Evolutionary conservation across 495 filamentous ascomycete genomes (phyloP).

Genomic region (Penicillium angulare): DNA sequence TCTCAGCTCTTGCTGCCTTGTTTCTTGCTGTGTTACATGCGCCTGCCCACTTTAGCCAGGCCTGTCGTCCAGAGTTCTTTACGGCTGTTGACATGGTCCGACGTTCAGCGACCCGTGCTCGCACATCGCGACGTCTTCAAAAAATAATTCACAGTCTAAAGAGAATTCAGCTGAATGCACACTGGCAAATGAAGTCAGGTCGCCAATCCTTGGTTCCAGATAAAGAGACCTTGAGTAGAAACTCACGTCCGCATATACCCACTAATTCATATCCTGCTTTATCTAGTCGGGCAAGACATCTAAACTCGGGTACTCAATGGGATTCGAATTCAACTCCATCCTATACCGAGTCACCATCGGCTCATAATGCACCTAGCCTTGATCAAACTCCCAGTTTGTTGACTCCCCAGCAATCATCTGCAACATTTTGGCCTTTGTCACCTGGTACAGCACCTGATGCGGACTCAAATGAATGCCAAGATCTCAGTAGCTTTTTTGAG

Average conservation of each 20-base stretch:
- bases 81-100: constrained; percentile 77
- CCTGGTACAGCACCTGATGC: constrained; percentile 8
- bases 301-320: background rate
- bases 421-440: constrained; percentile 23
- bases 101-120: constrained; percentile 46
- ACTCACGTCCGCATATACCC: background rate
- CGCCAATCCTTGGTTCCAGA: background rate
- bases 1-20: constrained; percentile 72
- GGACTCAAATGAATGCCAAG: constrained; percentile 32
- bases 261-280: background rate
- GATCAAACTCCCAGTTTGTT: constrained; percentile 9
- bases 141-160: constrained; percentile 43
- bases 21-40: constrained; percentile 79
- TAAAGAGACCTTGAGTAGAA: background rate
- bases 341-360: constrained; percentile 5
- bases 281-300: background rate
- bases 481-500: constrained; percentile 46
- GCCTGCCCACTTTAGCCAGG: constrained; percentile 64
- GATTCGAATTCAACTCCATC: constrained; percentile 5
- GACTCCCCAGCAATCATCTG: constrained; percentile 16
- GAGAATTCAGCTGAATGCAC: constrained; percentile 28
- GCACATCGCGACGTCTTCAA: constrained; percentile 35
- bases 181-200: constrained; percentile 3
- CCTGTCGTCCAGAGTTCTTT: constrained; percentile 75
- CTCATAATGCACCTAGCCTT: background rate